Conservation (phyloP, 208 protist genomes). For the Angomonas ambiguus region DNA sequence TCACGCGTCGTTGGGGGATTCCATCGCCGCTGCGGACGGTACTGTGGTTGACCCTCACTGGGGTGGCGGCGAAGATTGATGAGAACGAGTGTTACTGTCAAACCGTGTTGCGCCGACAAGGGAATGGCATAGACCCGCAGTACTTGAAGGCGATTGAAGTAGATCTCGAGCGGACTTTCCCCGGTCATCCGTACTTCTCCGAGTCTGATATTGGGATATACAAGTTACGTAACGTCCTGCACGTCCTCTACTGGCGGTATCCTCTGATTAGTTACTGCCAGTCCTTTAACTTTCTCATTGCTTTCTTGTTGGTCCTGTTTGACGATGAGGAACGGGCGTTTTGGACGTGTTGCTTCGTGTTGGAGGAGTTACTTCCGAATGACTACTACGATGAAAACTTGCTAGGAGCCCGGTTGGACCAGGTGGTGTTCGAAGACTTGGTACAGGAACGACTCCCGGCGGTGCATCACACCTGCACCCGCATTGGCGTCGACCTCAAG, state of each 20-base stretch:
- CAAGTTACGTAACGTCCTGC: conserved; percentile 59
- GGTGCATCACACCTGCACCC: conserved; percentile 28
- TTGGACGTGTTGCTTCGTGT: conserved; percentile 51
- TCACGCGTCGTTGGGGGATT: conserved; percentile 29
- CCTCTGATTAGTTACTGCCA: conserved; percentile 79
- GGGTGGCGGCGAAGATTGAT: conserved; percentile 54
- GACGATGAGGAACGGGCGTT: conserved; percentile 69
- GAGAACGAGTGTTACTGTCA: conserved; percentile 75
- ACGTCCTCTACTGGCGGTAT: conserved; percentile 75
- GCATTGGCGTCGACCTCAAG: conserved; percentile 37
- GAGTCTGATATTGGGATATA: conserved; percentile 38
- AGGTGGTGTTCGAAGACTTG: conserved; percentile 38
- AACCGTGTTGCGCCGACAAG: conserved; percentile 40
- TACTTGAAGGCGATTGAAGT: conserved; percentile 35
- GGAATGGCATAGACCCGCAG: conserved; percentile 38
- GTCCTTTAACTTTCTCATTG: conserved; percentile 72
- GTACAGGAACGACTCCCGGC: conserved; percentile 38
- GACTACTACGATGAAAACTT: conserved; percentile 65
- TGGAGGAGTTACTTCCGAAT: conserved; percentile 65
- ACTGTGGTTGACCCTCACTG: conserved; percentile 70
- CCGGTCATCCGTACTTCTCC: conserved; percentile 67
- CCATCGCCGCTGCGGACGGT: conserved; percentile 45
- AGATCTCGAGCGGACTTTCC: conserved; percentile 70
- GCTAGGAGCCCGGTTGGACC: conserved; percentile 61
- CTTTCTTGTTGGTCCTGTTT: conserved; percentile 48